phyloP scores from a whole-genome alignment of 1,139 yeast species.

The Yamadazyma aaseri region DNA sequence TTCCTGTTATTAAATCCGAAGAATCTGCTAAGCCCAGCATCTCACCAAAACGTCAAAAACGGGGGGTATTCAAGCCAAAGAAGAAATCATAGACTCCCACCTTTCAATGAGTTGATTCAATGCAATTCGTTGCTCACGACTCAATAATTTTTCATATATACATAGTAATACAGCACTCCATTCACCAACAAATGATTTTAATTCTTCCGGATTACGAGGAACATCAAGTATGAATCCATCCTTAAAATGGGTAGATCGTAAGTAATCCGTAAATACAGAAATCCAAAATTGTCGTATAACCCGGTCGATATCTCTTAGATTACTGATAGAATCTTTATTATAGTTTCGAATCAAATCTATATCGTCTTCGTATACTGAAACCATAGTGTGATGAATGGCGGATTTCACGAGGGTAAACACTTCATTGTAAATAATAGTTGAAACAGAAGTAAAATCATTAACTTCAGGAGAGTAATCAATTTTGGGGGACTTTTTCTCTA shows the following conservation, averaged over 20 bases:
- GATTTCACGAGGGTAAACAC: conserved; percentile 41
- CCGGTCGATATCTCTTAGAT: conserved; percentile 42
- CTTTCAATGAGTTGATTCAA: conserved; percentile 33
- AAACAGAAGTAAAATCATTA: conserved; percentile 9
- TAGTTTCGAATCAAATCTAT: conserved; percentile 49
- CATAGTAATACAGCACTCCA: conserved; percentile 49
- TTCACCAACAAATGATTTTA: conserved; percentile 43
- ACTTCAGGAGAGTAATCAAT: not conserved
- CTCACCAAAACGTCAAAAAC: conserved; percentile 12
- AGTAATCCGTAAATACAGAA: conserved; percentile 58
- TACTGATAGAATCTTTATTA: conserved; percentile 28
- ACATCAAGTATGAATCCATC: conserved; percentile 19
- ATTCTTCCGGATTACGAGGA: conserved; percentile 29
- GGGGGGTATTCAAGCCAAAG: conserved; percentile 14
- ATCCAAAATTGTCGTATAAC: conserved; percentile 51
- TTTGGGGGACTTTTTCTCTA: conserved; percentile 3
- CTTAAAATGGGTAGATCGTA: conserved; percentile 20
- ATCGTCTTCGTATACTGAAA: conserved; percentile 58
- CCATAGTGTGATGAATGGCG: conserved; percentile 54
- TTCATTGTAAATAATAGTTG: conserved; percentile 32
- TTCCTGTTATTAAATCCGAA: not conserved
- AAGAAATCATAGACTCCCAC: conserved; percentile 34
- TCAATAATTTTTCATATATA: conserved; percentile 42
- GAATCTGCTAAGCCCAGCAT: not conserved
- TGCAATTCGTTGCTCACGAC: conserved; percentile 36